phyloP scores from a whole-genome alignment of 495 filamentous ascomycete species.

The Schizothecium vesticola region DNA sequence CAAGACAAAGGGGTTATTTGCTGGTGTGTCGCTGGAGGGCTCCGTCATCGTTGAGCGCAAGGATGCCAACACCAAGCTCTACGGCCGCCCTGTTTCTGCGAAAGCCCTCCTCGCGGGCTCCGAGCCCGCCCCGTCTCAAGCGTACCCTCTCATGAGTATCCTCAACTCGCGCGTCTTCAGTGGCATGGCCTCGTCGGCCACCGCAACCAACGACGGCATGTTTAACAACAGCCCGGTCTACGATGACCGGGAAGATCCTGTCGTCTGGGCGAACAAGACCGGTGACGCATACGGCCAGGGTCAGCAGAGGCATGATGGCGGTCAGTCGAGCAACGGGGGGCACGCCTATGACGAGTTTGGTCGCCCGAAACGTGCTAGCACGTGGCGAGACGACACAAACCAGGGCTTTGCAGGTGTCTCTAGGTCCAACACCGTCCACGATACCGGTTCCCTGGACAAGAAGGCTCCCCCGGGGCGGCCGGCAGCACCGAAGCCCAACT shows the following conservation, averaged over 20 bases:
- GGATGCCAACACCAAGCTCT: constrained; percentile 95
- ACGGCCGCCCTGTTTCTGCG: constrained; percentile 77
- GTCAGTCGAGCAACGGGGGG: constrained; percentile 42
- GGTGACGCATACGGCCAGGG: constrained; percentile 76
- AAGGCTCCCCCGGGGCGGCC: constrained; percentile 57
- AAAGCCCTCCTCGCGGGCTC: constrained; percentile 70
- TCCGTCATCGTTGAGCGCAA: constrained; percentile 85
- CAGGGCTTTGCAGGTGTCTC: constrained; percentile 49
- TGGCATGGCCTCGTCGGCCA: constrained; percentile 46
- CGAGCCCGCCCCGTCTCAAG: constrained; percentile 72
- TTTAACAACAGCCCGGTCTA: constrained; percentile 96
- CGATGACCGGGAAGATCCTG: constrained; percentile 78
- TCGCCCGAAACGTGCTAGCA: constrained; percentile 61
- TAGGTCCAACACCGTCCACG: constrained; percentile 36
- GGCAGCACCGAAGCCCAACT: constrained; percentile 82
- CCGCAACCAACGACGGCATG: constrained; percentile 56
- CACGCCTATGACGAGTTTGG: constrained; percentile 41
- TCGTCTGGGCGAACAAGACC: constrained; percentile 82
- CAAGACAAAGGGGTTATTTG: constrained; percentile 96
- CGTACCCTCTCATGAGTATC: constrained; percentile 76
- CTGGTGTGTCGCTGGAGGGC: constrained; percentile 90
- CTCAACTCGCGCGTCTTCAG: constrained; percentile 79
- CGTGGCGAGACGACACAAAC: constrained; percentile 93
- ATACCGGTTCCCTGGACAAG: constrained; percentile 34
- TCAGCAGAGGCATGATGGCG: constrained; percentile 35